Evolutionary conservation across 306 rosid genomes (phyloP), one percentile per base, ranked within the genome.

Genomic region (Citrullus amarus): DNA sequence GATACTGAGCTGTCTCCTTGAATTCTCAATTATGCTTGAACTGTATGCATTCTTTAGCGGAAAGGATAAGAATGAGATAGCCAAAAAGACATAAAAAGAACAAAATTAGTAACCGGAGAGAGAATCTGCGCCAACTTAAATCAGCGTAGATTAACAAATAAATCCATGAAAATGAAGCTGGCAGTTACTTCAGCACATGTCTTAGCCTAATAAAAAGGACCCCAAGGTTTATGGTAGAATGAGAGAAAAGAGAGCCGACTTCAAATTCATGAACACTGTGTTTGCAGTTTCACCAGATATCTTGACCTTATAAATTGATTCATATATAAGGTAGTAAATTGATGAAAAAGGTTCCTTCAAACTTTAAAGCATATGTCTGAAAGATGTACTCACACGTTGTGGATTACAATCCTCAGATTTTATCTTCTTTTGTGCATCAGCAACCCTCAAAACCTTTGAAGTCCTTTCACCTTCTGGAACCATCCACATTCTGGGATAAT

Each of bases 401-500:
- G 73, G 53, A 39, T 18, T 67, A n/a, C 73, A 67, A 9, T 39
- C 16, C 48, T 67, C 48, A 18, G 73, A 67, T 67, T 67, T 67
- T 67, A 67, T 67, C 73, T 18, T 39, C 73, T 4, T 67, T 67
- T 16, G 79, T 74, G 86, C 82, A 73, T 83, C 72, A 69, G 86
- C 88, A 48, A 66, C 70, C 62, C 74, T 65, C 75, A 79, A 81
- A 25, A 84, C 70, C 83, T 84, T 86, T 80, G 87, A 60, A 74
- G 80, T 78, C 63, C 85, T 84, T 82, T 72, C 80, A 81, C 81
- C 79, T 80, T 86, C 97, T 61, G 91, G 87, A 79, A 86, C 53
- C 61, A 76, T 85, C 92, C 90, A 91, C 86, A 91, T 89, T 91
- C 97, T 93, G 58, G 80, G 51, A 72, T 71, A 76, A 38, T 32